phyloP scores from a whole-genome alignment of 306 rosid species.

The Castanea mollissima region DNA sequence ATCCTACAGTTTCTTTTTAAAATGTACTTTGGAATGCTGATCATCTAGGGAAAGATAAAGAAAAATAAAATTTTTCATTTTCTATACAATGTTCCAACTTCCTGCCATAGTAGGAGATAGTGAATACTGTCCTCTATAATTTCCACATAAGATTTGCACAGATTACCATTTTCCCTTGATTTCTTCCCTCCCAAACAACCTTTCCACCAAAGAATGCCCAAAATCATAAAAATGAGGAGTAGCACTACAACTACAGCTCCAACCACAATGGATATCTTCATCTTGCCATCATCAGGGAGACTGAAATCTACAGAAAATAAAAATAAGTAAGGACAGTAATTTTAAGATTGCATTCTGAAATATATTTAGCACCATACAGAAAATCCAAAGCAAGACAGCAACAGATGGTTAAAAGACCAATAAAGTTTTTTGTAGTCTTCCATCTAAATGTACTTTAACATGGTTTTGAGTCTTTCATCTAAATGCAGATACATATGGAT shows the following conservation, averaged over 20 bases:
- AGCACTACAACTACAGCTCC: neutral
- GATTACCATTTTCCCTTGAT: slow-evolving; percentile 23
- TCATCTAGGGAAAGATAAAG: too few species aligned
- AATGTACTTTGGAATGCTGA: too few species aligned
- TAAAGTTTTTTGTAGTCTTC: too few species aligned
- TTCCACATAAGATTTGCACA: neutral
- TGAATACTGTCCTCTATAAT: too few species aligned
- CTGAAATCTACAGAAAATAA: slow-evolving; percentile 5
- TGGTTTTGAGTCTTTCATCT: too few species aligned
- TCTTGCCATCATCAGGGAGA: slow-evolving; percentile 1
- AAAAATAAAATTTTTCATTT: too few species aligned
- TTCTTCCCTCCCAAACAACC: neutral
- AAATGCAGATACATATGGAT: neutral
- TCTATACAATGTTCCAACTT: neutral
- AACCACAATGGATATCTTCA: neutral
- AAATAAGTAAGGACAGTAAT: neutral
- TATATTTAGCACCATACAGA: neutral
- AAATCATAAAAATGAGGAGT: neutral
- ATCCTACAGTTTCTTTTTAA: too few species aligned
- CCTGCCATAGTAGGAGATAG: too few species aligned
- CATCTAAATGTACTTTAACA: too few species aligned
- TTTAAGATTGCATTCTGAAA: neutral
- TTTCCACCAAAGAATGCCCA: slow-evolving; percentile 22
- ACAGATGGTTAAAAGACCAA: too few species aligned
- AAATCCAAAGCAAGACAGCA: too few species aligned